Conservation (phyloP, 2,329 filamentous ascomycete genomes). For the Orbilia quercus region DNA sequence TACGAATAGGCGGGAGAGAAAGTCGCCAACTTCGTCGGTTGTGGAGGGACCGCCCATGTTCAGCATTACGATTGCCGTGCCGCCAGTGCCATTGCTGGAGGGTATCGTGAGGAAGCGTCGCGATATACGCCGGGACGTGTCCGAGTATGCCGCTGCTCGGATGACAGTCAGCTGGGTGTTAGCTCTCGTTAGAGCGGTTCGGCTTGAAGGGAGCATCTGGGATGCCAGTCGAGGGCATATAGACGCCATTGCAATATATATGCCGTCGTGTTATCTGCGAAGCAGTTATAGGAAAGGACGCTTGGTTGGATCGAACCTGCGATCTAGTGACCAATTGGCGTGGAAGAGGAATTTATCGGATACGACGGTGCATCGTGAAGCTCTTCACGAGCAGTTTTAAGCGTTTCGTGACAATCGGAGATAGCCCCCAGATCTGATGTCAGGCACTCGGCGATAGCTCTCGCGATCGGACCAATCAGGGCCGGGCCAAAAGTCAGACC, state of each 20-base stretch:
- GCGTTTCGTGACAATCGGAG: slow-evolving; percentile 10
- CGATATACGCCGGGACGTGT: slow-evolving; percentile 12
- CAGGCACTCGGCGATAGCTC: slow-evolving; percentile 30
- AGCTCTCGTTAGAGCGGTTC: slow-evolving; percentile 21
- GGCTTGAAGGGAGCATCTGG: slow-evolving; percentile 23
- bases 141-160: slow-evolving; percentile 3
- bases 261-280: too few relatives aligned
- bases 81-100: slow-evolving; percentile 27
- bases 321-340: slow-evolving; percentile 8
- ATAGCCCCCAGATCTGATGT: slow-evolving; percentile 50
- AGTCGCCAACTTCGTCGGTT: slow-evolving; percentile 85
- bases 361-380: neutral
- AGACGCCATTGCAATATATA: slow-evolving; percentile 26
- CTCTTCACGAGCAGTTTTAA: neutral
- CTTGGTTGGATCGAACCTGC: slow-evolving; percentile 18
- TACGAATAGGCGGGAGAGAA: slow-evolving; percentile 92
- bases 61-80: slow-evolving; percentile 95
- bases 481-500: slow-evolving; percentile 8
- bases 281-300: too few relatives aligned
- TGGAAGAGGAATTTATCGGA: neutral
- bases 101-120: slow-evolving; percentile 34
- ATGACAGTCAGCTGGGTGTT: slow-evolving; percentile 16
- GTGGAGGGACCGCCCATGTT: slow-evolving; percentile 98
- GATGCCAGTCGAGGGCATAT: slow-evolving; percentile 25
- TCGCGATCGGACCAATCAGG: slow-evolving; percentile 31